A percentile compares a stretch with the other conserved stretches of the same genome.
phyloP scores from a whole-genome alignment of 2,329 filamentous ascomycete genomes.

The Periconia sp. region DNA sequence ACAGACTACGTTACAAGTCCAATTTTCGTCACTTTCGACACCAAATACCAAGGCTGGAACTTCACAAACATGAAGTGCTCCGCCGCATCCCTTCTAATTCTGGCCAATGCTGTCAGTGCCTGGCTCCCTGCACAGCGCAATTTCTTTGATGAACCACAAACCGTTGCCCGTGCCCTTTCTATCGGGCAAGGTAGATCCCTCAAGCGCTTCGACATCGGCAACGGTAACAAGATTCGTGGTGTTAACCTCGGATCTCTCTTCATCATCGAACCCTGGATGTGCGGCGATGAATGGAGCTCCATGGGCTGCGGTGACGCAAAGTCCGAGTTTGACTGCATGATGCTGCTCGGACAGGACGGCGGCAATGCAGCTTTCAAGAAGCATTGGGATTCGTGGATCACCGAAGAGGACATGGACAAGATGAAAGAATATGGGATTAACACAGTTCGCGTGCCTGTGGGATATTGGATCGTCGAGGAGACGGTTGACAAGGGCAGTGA shows the following conservation, averaged over 20 bases:
- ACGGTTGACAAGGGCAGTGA: conserved; percentile 56
- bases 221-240: conserved; percentile 52
- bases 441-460: conserved; percentile 61
- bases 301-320: conserved; percentile 56
- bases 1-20: neutral
- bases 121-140: conserved; percentile 25
- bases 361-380: conserved; percentile 56
- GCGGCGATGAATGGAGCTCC: conserved; percentile 50
- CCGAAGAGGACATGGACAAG: conserved; percentile 54
- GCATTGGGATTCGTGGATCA: conserved; percentile 61
- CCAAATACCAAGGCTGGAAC: neutral
- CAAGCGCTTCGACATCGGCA: conserved; percentile 11
- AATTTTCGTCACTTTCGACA: neutral
- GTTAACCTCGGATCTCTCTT: conserved; percentile 63
- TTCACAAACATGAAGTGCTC: conserved; percentile 13
- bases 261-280: conserved; percentile 63
- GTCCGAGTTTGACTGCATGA: conserved; percentile 63
- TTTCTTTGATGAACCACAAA: conserved; percentile 17
- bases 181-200: conserved; percentile 20
- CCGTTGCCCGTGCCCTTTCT: conserved; percentile 8
- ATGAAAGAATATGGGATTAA: conserved; percentile 61
- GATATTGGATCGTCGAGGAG: conserved; percentile 62
- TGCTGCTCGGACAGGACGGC: conserved; percentile 53
- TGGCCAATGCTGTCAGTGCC: conserved; percentile 17
- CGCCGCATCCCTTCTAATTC: conserved; percentile 15